These are phyloP conservation scores for Verticillium dahliae DNA, from an alignment of 2,329 filamentous ascomycete genomes.

Conservation along the genomic window DNA sequence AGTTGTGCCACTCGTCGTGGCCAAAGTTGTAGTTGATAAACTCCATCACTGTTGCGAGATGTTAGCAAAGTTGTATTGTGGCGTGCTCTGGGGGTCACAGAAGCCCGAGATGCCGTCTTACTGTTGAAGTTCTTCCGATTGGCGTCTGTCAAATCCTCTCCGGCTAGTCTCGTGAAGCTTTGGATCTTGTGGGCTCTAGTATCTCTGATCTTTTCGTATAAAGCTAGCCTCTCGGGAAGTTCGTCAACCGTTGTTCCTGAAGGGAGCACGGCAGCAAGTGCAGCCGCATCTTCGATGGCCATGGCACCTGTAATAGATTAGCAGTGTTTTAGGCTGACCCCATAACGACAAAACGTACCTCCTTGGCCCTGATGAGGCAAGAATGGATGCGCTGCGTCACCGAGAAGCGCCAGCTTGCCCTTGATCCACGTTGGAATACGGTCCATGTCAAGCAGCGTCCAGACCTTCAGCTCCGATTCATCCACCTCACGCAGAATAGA, in stretches of 20 bases:
- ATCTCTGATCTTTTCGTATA: constrained; percentile 54
- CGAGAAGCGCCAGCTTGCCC: constrained; percentile 48
- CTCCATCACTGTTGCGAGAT: constrained; percentile 21
- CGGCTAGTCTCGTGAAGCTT: constrained; percentile 46
- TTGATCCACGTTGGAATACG: constrained; percentile 48
- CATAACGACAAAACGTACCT: neutral
- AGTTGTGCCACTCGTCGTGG: constrained; percentile 52
- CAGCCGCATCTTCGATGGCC: constrained; percentile 62
- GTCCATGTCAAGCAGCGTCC: constrained; percentile 58
- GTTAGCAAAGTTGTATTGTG: neutral
- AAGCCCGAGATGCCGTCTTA: neutral
- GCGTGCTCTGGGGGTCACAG: neutral
- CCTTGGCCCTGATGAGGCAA: constrained; percentile 41
- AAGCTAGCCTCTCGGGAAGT: constrained; percentile 45
- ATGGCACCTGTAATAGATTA: constrained; percentile 39
- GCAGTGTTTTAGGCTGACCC: neutral
- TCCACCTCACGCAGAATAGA: constrained; percentile 31
- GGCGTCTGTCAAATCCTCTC: constrained; percentile 28
- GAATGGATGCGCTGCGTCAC: constrained; percentile 65
- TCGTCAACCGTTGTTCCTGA: constrained; percentile 33
- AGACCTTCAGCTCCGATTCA: constrained; percentile 33
- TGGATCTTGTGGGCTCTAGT: constrained; percentile 53
- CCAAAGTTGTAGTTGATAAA: constrained; percentile 47
- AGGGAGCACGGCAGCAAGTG: constrained; percentile 50
- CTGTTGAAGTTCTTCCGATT: constrained; percentile 1